phyloP scores from a whole-genome alignment of 2,329 filamentous ascomycete species.

The Leptographium lundbergii region DNA sequence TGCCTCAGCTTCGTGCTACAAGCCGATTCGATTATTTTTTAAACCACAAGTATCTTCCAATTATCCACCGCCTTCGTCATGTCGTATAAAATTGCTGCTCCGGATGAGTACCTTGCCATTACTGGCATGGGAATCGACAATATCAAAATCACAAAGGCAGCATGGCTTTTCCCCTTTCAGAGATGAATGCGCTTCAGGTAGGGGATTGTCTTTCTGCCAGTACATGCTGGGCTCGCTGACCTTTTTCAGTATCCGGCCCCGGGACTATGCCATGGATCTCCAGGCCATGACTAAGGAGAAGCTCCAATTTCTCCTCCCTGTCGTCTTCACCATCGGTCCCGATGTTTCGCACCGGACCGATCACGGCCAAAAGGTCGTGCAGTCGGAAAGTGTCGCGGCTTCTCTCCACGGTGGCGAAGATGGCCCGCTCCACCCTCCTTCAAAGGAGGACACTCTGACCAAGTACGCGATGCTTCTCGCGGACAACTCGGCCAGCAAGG shows the following conservation, averaged over 20 bases:
- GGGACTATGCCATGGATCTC: conserved; percentile 71
- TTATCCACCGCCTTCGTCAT: conserved; percentile 22
- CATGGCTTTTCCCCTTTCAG: conserved; percentile 60
- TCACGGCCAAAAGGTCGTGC: conserved; percentile 24
- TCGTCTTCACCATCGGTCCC: conserved; percentile 77
- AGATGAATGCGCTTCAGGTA: conserved; percentile 39
- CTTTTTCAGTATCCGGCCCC: conserved; percentile 48
- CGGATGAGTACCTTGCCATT: conserved; percentile 78
- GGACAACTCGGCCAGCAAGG: conserved; percentile 32
- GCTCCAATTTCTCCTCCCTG: conserved; percentile 67
- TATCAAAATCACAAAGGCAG: conserved; percentile 68
- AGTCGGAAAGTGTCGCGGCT: too few relatives aligned
- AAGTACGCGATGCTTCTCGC: conserved; percentile 77
- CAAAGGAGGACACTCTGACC: conserved; percentile 34
- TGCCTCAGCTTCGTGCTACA: neutral
- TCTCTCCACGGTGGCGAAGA: neutral
- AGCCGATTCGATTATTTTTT: neutral
- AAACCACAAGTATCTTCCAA: neutral
- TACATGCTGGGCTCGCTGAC: neutral
- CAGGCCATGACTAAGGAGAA: conserved; percentile 88
- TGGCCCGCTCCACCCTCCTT: neutral
- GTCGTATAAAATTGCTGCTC: conserved; percentile 57
- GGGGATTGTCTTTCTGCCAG: neutral
- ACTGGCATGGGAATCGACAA: conserved; percentile 65
- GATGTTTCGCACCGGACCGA: conserved; percentile 50